phyloP scores from a whole-genome alignment of 257 asterid genomes.

The Penstemon davidsonii region DNA sequence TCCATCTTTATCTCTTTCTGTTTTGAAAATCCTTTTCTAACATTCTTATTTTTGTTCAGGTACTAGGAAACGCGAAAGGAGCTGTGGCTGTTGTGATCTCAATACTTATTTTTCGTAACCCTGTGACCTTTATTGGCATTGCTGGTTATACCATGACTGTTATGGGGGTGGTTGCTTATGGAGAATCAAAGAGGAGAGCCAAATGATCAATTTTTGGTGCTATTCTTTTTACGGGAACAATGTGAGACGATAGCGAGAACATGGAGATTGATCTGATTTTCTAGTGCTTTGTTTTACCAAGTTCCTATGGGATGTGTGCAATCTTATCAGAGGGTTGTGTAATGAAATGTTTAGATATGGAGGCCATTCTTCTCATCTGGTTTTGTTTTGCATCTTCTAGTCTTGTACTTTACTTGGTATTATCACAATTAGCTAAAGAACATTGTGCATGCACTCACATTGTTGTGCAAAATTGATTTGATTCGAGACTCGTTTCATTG shows the following conservation, averaged over 20 bases:
- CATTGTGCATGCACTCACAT: too few relatives aligned
- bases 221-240: not conserved
- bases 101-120: conserved; percentile 83
- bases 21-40: not conserved
- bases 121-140: conserved; percentile 81
- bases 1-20: not conserved
- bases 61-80: conserved; percentile 96
- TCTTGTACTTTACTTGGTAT: too few relatives aligned
- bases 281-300: conserved; percentile 1
- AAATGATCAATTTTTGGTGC: conserved; percentile 41
- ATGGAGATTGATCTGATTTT: not conserved
- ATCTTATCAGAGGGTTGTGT: conserved; percentile 24
- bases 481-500: too few relatives aligned
- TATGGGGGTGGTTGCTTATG: conserved; percentile 95
- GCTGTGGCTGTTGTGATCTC: conserved; percentile 99
- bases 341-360: conserved; percentile 14
- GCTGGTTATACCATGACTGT: conserved; percentile 96
- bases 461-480: too few relatives aligned
- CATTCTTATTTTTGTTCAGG: conserved; percentile 43
- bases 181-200: conserved; percentile 86
- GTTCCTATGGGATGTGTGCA: conserved; percentile 13
- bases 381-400: too few relatives aligned
- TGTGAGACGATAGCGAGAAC: not conserved
- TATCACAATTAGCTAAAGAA: too few relatives aligned
- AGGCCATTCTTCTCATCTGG: conserved; percentile 22